Evolutionary conservation across 1,284 basidiomycete species (phyloP), one percentile per base, ranked within the genome.

Genomic region (Neonothopanus nambi): DNA sequence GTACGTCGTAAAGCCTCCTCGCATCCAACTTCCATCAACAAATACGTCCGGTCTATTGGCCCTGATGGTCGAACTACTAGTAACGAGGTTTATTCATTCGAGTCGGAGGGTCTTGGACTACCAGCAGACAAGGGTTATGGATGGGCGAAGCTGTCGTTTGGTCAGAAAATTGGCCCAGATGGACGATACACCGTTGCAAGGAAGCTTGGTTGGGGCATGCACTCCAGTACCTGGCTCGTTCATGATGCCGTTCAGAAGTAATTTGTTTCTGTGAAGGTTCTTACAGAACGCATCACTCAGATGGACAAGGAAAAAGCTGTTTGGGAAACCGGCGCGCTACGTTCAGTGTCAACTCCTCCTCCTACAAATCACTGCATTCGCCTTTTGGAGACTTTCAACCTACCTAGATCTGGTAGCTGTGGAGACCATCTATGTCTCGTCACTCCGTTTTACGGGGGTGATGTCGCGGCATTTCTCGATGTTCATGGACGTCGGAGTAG

Each of bases 141-240:
- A 28, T 70, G 45, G 47, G 48, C 60, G 37, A 58, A 58, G 41
- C 45, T 68, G 36, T 60, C 65, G 40, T 65, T 66, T 50, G 65
- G 63, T 20, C 56, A 68, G 8, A 26, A 17, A 3, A 57, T 71
- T 41, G 67, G 68, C 20, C 59, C 59, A 44, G 60, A 61, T 51
- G 51, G 55, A 13, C 59, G 63, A 5, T 71, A 64, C 58, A 59
- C 49, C 21, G 53, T 69, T 50, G 47, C 56, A 38, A 57, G 65
- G 8, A 71, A 71, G 48, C 62, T 71, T 7, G 67, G 69, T 13
- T 71, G 63, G 65, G 68, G 69, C n/a, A 62, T 62, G 59, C 48
- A 59, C 37, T 66, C 67, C 11, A 70, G 67, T 54, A 59, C 60
- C 30, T 70, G 67, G 67, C 57, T 70, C 28, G 65, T 64, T 28